Base-by-base conservation (phyloP, 768 basidiomycete species). In the Trametes meyenii region DNA sequence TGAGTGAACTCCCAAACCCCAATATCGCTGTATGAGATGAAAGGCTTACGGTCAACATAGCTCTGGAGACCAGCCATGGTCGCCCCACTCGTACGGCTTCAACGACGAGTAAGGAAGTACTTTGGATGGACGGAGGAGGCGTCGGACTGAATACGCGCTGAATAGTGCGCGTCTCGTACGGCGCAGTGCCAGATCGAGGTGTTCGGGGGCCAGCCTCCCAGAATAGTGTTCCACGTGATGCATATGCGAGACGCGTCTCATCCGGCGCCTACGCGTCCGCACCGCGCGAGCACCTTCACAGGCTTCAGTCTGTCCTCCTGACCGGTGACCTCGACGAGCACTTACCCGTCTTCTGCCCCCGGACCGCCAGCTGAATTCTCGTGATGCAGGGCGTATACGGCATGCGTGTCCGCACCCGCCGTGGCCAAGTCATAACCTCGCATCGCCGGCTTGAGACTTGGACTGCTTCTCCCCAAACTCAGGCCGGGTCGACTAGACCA, bases 51-150 rank as follows among this genome's bases (percentile, higher is more conserved):
- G 82, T 94, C 92, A 74, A 95, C 88, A 76, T 94, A 96, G 81
- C 89, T 89, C 74, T 93, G 89, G 60, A 96, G 86, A 79, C 87
- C 92, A 71, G 92, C 88, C 93, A 95, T 94, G 74, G 70, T 66
- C 63, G 19, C 24, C 50, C 55, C 35, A 48, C 26, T 62, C 23
- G 13, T 24, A 35, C 33, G 60, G n/a, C 61, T 50, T 42, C 61
- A 16, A 49, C 36, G 62, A 35, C 43, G 43, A 23, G 40, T 3
- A 16, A 26, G 42, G 39, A 39, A 36, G 55, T 49, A 48, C 43
- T 39, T 50, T 44, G 53, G 45, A 43, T 33, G 45, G 46, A 24
- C 46, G 36, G 23, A 16, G 35, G 21, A 43, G 7, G 40, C 40
- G 39, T 33, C 29, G 8, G 29, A 8, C 29, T 33, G 29, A 33